Base-by-base conservation (phyloP, 2,329 filamentous ascomycete species). In the Chrysoporthe deuterocubensis region DNA sequence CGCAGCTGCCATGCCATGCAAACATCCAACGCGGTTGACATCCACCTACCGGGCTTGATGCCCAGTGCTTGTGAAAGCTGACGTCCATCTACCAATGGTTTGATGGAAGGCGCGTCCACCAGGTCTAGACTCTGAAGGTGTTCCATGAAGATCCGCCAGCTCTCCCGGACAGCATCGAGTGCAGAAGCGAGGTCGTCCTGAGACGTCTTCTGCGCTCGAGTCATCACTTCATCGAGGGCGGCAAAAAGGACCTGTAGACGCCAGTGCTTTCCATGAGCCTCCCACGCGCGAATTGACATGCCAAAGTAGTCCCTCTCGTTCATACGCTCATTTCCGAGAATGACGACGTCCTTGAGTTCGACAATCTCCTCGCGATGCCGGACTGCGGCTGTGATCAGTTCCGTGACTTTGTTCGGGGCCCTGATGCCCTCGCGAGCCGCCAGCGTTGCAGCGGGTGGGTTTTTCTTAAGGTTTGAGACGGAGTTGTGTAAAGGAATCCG, bases 1-100 rank as follows among this genome's bases (percentile, higher is more conserved):
- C 92, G 86, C 64, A 98, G 85, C 78, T 98, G 96, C 94, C 94
- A 98, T 69, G 89, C 89, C 78, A 96, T 87, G 69, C 93, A 92
- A 4, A 94, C 82, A 43, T 96, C 91, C 59, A 97, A 81, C 3
- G 94, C 94, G 58, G 85, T 84, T 65, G 88, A 88, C 85, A 96
- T 91, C 95, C 95, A 98, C n/a, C 84, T 89, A 0, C 93, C 93
- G 0, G 92, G 90, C 71, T 88, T 89, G n/a, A 85, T 80, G 0
- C 85, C 87, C 3, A 98, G 82, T 4, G 87, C 88, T 70, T 89
- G 85, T 21, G 89, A 87, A 26, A 98, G 85, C 64, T 90, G 82
- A 50, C 87, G 91, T 18, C 96, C 95, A 75, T 96, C 92, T 44
- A 97, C 82, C 34, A 93, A 80, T 5, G 85, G 84, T 73, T 87